Evolutionary conservation across 2,329 filamentous ascomycete genomes (phyloP), one percentile per base, ranked within the genome.

Genomic region (Nemania abortiva): DNA sequence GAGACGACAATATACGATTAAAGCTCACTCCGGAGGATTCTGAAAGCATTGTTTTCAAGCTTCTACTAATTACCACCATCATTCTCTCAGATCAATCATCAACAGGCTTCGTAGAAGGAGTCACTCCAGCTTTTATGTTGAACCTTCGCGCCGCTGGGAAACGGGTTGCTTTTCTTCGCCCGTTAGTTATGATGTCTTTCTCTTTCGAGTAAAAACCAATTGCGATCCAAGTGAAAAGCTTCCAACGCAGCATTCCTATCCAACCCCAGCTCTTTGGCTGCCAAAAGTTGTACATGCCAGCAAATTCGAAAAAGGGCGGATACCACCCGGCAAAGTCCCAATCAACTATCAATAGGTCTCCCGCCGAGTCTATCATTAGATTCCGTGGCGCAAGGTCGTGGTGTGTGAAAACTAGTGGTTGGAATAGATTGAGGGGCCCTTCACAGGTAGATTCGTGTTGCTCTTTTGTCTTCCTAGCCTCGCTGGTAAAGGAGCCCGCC

Each of bases 321-420:
- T 63, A 63, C 29, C 39, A 63, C 24, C 60, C 60, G 2, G 60
- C 29, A 27, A 6, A 63, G 50, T 63, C 60, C 60, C 60, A 63
- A 34, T 34, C 31, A 34, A 34, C 31, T 34, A 54, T 54, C 4
- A 2, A 42, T 13, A 63, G 47, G 60, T 63, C 60, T 20, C 60
- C 60, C 3, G 31, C 60, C 10, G 10, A 15, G 20, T 55, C 60
- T 4, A 63, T 29, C 27, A 54, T 63, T n/a, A 63, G 22, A 31
- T 54, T 63, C 18, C 49, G 47, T 13, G 60, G 60, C 10, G 60
- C 29, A 45, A 63, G 60, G 34, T 63, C 29, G 47, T 63, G 49
- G 29, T 63, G 60, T 29, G 60, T 63, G 10, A 63, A 55, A 31
- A 63, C 49, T 15, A 63, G n/a, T 55, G 31, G n/a, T 45, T 63